A percentile compares a stretch with the other conserved stretches of the same genome.
Conservation (phyloP, 2,329 filamentous ascomycete species). For the Microcyclosporella mali region DNA sequence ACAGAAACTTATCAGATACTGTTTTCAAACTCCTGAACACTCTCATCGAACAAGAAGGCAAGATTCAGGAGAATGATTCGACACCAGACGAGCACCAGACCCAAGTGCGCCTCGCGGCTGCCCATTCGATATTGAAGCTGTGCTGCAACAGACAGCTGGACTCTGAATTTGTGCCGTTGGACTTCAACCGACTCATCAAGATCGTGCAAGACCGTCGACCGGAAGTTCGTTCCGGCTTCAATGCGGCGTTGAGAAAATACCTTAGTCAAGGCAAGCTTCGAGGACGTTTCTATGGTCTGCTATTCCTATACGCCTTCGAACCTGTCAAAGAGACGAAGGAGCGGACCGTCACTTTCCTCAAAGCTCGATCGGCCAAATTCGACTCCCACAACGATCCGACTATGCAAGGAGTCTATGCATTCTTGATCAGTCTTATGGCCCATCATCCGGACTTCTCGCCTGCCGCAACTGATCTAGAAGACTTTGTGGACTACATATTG, state of each 20-base stretch:
- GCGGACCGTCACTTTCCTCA: constrained; percentile 79
- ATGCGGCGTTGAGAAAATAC: constrained; percentile 85
- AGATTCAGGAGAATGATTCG: constrained; percentile 64
- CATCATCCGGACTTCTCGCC: constrained; percentile 85
- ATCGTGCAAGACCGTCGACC: constrained; percentile 71
- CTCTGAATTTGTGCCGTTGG: constrained; percentile 60
- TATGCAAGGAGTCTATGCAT: constrained; percentile 74
- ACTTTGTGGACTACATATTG: constrained; percentile 81
- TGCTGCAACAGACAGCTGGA: constrained; percentile 73
- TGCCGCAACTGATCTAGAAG: constrained; percentile 61
- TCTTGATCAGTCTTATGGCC: constrained; percentile 79
- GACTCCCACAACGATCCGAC: constrained; percentile 49
- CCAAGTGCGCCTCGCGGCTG: constrained; percentile 74
- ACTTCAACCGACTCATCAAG: constrained; percentile 76
- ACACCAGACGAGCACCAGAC: constrained; percentile 74
- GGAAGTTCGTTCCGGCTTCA: constrained; percentile 70
- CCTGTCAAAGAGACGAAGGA: constrained; percentile 67
- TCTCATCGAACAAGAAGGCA: constrained; percentile 68
- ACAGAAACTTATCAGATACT: constrained; percentile 52
- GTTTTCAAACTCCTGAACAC: constrained; percentile 75
- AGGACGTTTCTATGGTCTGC: constrained; percentile 76
- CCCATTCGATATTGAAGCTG: constrained; percentile 73
- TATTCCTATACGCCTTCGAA: constrained; percentile 90
- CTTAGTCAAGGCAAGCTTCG: constrained; percentile 66
- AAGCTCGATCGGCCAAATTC: constrained; percentile 67